These are phyloP conservation scores for Penicillium sp. DNA, from an alignment of 2,329 filamentous ascomycete species.

Conservation along the genomic window DNA sequence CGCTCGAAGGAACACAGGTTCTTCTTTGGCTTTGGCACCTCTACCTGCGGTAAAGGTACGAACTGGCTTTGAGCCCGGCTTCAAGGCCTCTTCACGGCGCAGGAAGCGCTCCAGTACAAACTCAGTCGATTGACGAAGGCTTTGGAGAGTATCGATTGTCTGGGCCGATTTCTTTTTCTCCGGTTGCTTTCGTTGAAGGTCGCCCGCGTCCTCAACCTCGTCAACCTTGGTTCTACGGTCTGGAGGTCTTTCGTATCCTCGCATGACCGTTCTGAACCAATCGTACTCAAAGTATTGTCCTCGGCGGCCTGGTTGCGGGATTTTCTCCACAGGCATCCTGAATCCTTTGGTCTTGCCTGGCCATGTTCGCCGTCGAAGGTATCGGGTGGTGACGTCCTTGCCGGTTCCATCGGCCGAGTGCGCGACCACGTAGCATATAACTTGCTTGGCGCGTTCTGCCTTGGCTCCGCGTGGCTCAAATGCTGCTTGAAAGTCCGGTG, in stretches of 20 bases:
- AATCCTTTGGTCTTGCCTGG: constrained; percentile 88
- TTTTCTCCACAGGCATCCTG: constrained; percentile 73
- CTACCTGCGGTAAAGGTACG: constrained; percentile 75
- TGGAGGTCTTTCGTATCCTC: constrained; percentile 61
- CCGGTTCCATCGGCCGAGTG: constrained; percentile 81
- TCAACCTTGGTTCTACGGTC: constrained; percentile 66
- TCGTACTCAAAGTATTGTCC: constrained; percentile 79
- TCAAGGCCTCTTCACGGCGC: constrained; percentile 85
- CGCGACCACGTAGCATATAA: constrained; percentile 84
- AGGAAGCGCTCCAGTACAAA: constrained; percentile 84
- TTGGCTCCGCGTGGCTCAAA: constrained; percentile 81
- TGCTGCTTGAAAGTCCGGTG: constrained; percentile 66
- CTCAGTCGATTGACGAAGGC: constrained; percentile 81
- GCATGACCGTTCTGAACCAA: constrained; percentile 83
- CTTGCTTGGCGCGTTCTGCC: constrained; percentile 81
- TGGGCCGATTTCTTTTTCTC: constrained; percentile 72
- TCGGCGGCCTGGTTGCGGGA: constrained; percentile 72
- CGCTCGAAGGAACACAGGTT: constrained; percentile 74
- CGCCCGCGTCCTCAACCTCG: constrained; percentile 72
- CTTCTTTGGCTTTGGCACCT: constrained; percentile 68
- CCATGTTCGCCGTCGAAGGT: constrained; percentile 75
- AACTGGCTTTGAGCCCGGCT: constrained; percentile 65
- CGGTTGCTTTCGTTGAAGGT: constrained; percentile 69
- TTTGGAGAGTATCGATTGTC: constrained; percentile 78
- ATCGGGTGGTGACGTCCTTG: constrained; percentile 92